These are phyloP conservation scores for Chiua virens DNA, from an alignment of 768 basidiomycete species.

Conservation along the genomic window DNA sequence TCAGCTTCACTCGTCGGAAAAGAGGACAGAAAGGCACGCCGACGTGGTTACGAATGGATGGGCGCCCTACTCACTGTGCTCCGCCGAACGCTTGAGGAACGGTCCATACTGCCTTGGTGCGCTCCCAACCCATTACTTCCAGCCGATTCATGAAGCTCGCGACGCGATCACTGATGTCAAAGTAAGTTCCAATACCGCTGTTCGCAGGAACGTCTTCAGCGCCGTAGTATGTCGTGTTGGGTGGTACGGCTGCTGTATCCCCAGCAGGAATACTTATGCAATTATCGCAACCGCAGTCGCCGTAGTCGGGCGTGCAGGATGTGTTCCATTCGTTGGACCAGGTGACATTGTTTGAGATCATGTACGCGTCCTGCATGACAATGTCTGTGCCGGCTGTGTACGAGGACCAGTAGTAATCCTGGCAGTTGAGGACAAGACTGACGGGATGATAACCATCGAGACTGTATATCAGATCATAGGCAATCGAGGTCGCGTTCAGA, in stretches of 20 bases:
- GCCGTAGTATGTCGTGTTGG: conserved; percentile 21
- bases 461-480: conserved; percentile 57
- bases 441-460: conserved; percentile 69
- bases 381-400: conserved; percentile 69
- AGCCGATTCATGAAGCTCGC: conserved; percentile 62
- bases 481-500: conserved; percentile 48
- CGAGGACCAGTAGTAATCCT: no score
- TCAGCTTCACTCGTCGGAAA: conserved; percentile 1
- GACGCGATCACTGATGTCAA: conserved; percentile 68
- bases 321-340: conserved; percentile 63
- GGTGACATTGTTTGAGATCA: conserved; percentile 60
- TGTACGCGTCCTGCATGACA: conserved; percentile 61
- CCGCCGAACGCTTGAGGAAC: conserved; percentile 78
- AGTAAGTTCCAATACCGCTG: conserved; percentile 42
- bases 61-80: conserved; percentile 26
- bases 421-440: no score
- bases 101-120: conserved; percentile 71
- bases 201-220: conserved; percentile 22
- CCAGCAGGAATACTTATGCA: conserved; percentile 51
- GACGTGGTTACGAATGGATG: not conserved
- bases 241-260: conserved; percentile 28
- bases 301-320: conserved; percentile 61
- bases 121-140: conserved; percentile 65
- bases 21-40: not conserved
- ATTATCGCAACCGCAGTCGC: conserved; percentile 70